phyloP scores from a whole-genome alignment of 768 basidiomycete genomes.

The Tricholoma furcatifolium region DNA sequence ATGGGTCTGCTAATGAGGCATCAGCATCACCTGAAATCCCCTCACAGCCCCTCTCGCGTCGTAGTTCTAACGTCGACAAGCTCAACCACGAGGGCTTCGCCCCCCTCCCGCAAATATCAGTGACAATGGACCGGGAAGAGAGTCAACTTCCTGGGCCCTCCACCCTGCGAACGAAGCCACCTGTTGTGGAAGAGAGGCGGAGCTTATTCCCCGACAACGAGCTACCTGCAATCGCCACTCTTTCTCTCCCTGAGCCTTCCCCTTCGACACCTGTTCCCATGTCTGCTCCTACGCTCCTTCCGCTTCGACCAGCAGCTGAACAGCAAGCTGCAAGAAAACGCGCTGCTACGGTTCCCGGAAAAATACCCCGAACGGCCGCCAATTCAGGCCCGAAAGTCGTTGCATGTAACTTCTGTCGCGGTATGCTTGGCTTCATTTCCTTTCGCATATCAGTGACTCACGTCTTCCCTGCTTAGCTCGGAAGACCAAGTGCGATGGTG shows the following conservation, averaged over 20 bases:
- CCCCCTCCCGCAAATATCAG: constrained; percentile 38
- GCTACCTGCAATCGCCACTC: constrained; percentile 70
- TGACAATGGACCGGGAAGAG: constrained; percentile 46
- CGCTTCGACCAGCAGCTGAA: constrained; percentile 64
- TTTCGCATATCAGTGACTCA: not conserved
- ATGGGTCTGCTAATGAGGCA: constrained; percentile 47
- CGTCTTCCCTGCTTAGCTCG: constrained; percentile 52
- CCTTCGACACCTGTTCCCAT: constrained; percentile 55
- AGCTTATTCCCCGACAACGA: constrained; percentile 59
- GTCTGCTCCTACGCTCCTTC: constrained; percentile 63
- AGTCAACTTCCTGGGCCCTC: constrained; percentile 37
- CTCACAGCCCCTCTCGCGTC: constrained; percentile 45
- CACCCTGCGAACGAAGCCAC: constrained; percentile 35
- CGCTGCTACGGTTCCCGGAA: constrained; percentile 66
- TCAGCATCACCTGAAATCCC: constrained; percentile 61
- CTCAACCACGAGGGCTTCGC: constrained; percentile 37
- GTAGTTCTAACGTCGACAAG: constrained; percentile 48
- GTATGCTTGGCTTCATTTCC: constrained; percentile 32
- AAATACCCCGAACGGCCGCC: constrained; percentile 53
- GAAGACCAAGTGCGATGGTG: constrained; percentile 87
- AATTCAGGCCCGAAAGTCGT: constrained; percentile 83
- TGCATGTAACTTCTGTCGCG: constrained; percentile 87
- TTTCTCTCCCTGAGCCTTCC: constrained; percentile 57
- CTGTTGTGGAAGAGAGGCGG: constrained; percentile 33
- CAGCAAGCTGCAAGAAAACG: constrained; percentile 69